Base-by-base conservation (phyloP, 176 grass and related monocot species). In the Carex myosuroides region DNA sequence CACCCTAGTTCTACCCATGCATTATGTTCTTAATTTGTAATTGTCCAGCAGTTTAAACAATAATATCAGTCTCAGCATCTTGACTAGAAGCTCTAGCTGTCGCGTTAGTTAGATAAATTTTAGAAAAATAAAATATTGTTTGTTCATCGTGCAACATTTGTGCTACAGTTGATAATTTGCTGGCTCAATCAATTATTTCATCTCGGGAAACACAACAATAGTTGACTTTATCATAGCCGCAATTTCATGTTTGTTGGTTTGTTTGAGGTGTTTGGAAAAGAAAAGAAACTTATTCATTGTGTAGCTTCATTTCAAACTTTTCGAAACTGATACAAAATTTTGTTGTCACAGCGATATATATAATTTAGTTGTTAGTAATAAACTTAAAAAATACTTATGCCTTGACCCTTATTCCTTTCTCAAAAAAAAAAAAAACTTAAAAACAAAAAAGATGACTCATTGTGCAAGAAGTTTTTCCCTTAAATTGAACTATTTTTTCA, bases 81-180 rank as follows among this genome's bases (percentile, higher is more conserved):
- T 74, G 42, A 48, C 44, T n/a, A 13, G 52, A 13, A 21, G 17
- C 37, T 44, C 17, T 1, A 72, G 70, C 48, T 80, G 54, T 59
- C 57, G 16, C 39, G 54, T 59, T 37, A 60, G 13, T 58, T 80
- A 13, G 57, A 80, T 60, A 41, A 60, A 80, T 4, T 41, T 39
- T 30, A 60, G 11, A 33, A 17, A 35, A 60, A 33, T 37, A 20
- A 60, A 60, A 4, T 1, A 60, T 60, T 6, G 48, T 61, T 59
- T n/a, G 48, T 80, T 59, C 16, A 80, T 80, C 77, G 26, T 80
- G 77, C 52, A 14, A 14, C 57, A 60, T 59, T 80, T 11, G 29
- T 60, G 5, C 17, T 80, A 60, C 66, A 56, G 32, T 18, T 6
- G 16, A 60, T 60, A 41, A 41, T 39, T 60, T 53, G 33, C 77